Evolutionary conservation across 2,329 filamentous ascomycete genomes (phyloP).

Genomic region (Neonectria faginata): DNA sequence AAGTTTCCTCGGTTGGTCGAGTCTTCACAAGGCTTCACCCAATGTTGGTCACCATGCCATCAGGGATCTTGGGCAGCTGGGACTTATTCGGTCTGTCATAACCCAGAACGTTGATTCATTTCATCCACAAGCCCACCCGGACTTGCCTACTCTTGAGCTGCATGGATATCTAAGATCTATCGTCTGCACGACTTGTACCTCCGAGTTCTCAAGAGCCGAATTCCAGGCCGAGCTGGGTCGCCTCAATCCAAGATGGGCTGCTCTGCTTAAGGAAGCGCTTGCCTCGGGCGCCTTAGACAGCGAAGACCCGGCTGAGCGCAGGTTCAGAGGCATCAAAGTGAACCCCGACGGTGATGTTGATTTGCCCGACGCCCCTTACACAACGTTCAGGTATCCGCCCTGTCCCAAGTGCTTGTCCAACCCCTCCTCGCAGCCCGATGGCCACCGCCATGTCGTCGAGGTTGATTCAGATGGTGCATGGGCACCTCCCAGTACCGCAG

Average conservation of each 20-base stretch:
- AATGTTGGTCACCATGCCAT: conserved; percentile 86
- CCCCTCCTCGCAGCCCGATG: conserved; percentile 68
- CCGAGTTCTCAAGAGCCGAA: conserved; percentile 74
- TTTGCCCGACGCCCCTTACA: conserved; percentile 86
- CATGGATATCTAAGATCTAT: conserved; percentile 90
- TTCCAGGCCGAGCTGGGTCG: conserved; percentile 82
- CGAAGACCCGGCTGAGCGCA: conserved; percentile 78
- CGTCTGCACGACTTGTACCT: conserved; percentile 82
- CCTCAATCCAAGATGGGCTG: conserved; percentile 89
- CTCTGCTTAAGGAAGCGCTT: conserved; percentile 78
- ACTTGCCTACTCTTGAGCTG: conserved; percentile 81
- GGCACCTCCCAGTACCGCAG: conserved; percentile 73
- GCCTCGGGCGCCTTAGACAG: conserved; percentile 80
- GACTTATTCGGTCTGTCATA: conserved; percentile 80
- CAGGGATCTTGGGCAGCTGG: conserved; percentile 75
- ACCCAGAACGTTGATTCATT: conserved; percentile 99
- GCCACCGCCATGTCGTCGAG: conserved; percentile 69
- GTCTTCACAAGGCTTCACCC: conserved; percentile 79
- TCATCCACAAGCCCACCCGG: conserved; percentile 81
- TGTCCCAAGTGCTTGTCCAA: conserved; percentile 82
- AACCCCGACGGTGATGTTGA: conserved; percentile 98
- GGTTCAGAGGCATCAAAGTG: conserved; percentile 77
- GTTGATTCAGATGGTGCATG: conserved; percentile 86
- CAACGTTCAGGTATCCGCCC: conserved; percentile 89
- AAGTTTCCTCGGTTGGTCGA: conserved; percentile 93